Evolutionary conservation across 306 rosid species (phyloP), one percentile per base, ranked within the genome.

Genomic region (Medicago arabica): DNA sequence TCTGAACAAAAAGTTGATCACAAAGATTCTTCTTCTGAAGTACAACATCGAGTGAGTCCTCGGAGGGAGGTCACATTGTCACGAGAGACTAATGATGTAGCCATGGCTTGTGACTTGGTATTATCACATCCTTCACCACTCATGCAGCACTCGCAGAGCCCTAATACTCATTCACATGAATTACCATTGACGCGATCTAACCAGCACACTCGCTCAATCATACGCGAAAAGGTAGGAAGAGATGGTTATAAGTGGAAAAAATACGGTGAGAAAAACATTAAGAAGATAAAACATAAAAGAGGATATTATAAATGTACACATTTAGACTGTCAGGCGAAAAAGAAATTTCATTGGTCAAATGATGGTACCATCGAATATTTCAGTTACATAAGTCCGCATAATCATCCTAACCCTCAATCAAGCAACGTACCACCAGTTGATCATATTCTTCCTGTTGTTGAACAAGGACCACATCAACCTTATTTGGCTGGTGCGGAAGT

Each of bases 211-310:
- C 81, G 90, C 39, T 74, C 92, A 55, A 75, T 80, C 70, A 66
- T 87, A 80, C 91, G 92, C 9, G 93, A 82, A 89, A 86, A 82
- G 83, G 88, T 83, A 50, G 72, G 88, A 16, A 86, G 85, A 65
- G 98, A 91, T 80, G 98, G 98, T 44, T 93, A 88, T 85, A 89
- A 89, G 83, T 93, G 98, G 98, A 77, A 93, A 73, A 93, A 93
- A 76, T 91, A 93, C 71, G 98, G 98, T 41, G 97, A 93, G 86
- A 93, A 93, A 85, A 72, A 74, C 50, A 96, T 93, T 16, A 93
- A 85, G 78, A 91, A 96, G 38, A 93, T 88, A 81, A 86, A 87
- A 55, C 91, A 81, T 79, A 85, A 87, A 65, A 68, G 96, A 81
- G 88, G 93, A 82, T 93, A 93, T 83, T 93, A 91, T 82, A 88